Percentiles rank a stretch among this genome's conserved stretches.
Conservation (phyloP, 345 rosid genomes). For the Theobroma cacao region DNA sequence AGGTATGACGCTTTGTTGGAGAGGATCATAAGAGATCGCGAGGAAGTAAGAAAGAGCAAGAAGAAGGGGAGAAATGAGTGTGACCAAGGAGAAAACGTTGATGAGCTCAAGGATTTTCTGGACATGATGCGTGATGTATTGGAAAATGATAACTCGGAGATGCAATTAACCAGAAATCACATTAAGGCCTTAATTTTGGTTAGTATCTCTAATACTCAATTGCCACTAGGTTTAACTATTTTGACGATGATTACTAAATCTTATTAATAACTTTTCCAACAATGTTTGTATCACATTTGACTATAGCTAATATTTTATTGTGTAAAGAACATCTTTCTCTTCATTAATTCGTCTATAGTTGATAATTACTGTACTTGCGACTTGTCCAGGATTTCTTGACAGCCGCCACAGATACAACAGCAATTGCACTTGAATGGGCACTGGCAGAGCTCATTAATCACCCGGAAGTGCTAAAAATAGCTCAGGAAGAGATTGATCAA, state of each 20-base stretch:
- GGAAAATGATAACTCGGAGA: conserved; percentile 33
- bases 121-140: conserved; percentile 34
- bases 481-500: conserved; percentile 34
- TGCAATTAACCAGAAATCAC: conserved; percentile 30
- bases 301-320: no score
- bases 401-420: conserved; percentile 49
- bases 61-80: conserved; percentile 6
- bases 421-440: conserved; percentile 40
- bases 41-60: conserved; percentile 15
- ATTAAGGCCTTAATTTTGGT: conserved; percentile 41
- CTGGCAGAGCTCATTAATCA: conserved; percentile 45
- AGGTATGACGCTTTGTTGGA: conserved; percentile 39
- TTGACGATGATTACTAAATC: no score
- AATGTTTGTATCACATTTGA: no score
- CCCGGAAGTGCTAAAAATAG: conserved; percentile 30
- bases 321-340: no score
- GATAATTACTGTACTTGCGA: background rate
- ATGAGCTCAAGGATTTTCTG: conserved; percentile 37
- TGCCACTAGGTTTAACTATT: no score
- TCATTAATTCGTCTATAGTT: no score
- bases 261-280: no score
- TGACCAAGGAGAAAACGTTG: background rate
- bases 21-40: conserved; percentile 27
- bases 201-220: no score
- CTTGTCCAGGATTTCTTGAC: conserved; percentile 35